These are phyloP conservation scores for Trichoderma breve DNA, from an alignment of 2,329 filamentous ascomycete genomes.

Conservation along the genomic window DNA sequence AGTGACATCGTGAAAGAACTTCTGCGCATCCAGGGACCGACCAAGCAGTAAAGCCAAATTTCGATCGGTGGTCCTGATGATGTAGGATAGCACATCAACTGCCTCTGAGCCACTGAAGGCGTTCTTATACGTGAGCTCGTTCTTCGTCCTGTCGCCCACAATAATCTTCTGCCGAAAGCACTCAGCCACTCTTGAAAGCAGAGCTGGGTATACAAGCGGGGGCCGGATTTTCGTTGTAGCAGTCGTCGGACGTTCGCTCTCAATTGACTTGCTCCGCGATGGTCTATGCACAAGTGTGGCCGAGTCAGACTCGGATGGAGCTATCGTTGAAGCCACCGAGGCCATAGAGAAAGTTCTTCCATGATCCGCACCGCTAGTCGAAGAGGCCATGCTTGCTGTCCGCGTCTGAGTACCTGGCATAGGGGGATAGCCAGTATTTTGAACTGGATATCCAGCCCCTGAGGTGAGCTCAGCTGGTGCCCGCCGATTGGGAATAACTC, in stretches of 20 bases:
- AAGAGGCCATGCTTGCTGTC: constrained; percentile 62
- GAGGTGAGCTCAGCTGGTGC: constrained; percentile 43
- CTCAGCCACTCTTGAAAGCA: constrained; percentile 89
- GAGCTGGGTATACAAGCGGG: constrained; percentile 88
- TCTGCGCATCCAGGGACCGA: constrained; percentile 90
- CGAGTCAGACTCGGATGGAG: constrained; percentile 58
- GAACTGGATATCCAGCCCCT: constrained; percentile 37
- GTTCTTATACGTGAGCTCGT: constrained; percentile 95
- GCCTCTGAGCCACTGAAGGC: constrained; percentile 94
- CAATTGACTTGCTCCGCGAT: constrained; percentile 56
- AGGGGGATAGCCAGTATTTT: constrained; percentile 39
- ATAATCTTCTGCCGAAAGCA: constrained; percentile 88
- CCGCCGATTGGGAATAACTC: constrained; percentile 76
- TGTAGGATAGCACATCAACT: constrained; percentile 91
- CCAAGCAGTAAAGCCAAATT: constrained; percentile 90
- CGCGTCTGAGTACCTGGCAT: constrained; percentile 55
- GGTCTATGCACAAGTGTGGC: constrained; percentile 52
- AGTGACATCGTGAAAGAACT: constrained; percentile 98
- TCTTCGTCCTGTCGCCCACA: constrained; percentile 87
- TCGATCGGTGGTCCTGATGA: constrained; percentile 94
- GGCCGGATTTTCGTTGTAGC: constrained; percentile 59
- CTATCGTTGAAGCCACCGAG: constrained; percentile 70
- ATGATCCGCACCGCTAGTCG: constrained; percentile 48
- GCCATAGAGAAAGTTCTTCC: constrained; percentile 87
- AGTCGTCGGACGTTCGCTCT: constrained; percentile 56